Base-by-base conservation (phyloP, 768 basidiomycete genomes). In the Kwoniella pini region DNA sequence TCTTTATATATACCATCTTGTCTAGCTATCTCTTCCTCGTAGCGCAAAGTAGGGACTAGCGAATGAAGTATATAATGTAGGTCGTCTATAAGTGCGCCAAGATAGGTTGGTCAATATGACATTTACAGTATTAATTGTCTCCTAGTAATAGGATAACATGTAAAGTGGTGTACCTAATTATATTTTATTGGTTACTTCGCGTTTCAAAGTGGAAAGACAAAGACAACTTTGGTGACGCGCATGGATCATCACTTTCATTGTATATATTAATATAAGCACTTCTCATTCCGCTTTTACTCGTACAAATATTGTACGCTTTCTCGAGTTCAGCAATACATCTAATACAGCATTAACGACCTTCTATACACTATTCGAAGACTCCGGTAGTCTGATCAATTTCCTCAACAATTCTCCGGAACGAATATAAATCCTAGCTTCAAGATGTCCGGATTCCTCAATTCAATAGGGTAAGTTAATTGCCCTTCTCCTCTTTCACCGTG, bases 401-500 rank as follows among this genome's bases (percentile, higher is more conserved):
- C 48, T 57, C 49, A 17, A 19, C 4, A 48, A 22, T n/a, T 7
- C 7, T 7, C 43, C 19, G 10, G 7, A n/a, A 45, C 43, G 43
- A 45, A 36, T 36, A 36, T 15, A 9, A 7, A 9, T n/a, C 52
- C 52, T 22, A 56, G 19, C 21, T 22, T 13, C 40, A 19, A 42
- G 36, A 77, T 77, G 76, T 77, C 76, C 15, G 72, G 74, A 22
- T 77, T 77, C 57, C 65, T 77, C 54, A 75, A 74, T 60, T 77
- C 76, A 1, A 77, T 77, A 44, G 76, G 76, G 76, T 75, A 30
- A 55, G 75, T 54, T 3, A n/a, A 4, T 7, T 3, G 28, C 49
- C 26, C 42, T 52, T 24, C 54, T n/a, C 19, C 17, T 50, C 26
- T n/a, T n/a, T n/a, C n/a, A n/a, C n/a, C n/a, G n/a, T n/a, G n/a